Base-by-base conservation (phyloP, 768 basidiomycete genomes). In the Trametes meyenii region DNA sequence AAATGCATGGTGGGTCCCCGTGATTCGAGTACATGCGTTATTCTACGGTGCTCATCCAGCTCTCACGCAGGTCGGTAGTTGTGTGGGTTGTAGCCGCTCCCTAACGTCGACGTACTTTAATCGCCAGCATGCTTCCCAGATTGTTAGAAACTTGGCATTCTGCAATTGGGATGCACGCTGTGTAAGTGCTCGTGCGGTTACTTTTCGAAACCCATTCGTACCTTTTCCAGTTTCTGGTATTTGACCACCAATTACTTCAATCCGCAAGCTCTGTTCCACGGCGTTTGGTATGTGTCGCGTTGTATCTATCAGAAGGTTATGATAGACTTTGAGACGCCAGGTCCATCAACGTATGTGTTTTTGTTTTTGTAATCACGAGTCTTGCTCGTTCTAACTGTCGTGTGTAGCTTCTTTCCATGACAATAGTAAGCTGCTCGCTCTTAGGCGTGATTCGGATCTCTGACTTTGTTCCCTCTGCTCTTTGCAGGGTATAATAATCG, bases 211-310 rank as follows among this genome's bases (percentile, higher is more conserved):
- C 43, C n/a, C 43, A 19, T 8, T 17, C n/a, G 19, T n/a, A 6
- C 43, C 8, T 2, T 7, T 17, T 2, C 3, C n/a, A 8, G 43
- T 2, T n/a, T 21, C 7, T 19, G 43, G 43, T 44, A 44, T n/a
- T 44, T 44, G n/a, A 44, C 43, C 5, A 36, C 19, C 13, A 56
- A 48, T 21, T 56, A 48, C 23, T 48, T 56, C 45, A 46, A 56
- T 13, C 55, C 55, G 1, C 23, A 33, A 5, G 55, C 24, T 19
- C 36, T 56, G 16, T 46, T 56, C 13, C 44, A 38, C 19, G 45
- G 45, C 13, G 55, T 56, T 36, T 56, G 55, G 55, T 56, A 23
- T 4, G 50, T 21, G 19, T 11, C 38, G 7, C 1, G 1, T 38
- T 19, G 5, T 4, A 21, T 2, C 19, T 6, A 7, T 29, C 3